phyloP scores from a whole-genome alignment of 768 basidiomycete genomes.

The Termitomyces sp. region DNA sequence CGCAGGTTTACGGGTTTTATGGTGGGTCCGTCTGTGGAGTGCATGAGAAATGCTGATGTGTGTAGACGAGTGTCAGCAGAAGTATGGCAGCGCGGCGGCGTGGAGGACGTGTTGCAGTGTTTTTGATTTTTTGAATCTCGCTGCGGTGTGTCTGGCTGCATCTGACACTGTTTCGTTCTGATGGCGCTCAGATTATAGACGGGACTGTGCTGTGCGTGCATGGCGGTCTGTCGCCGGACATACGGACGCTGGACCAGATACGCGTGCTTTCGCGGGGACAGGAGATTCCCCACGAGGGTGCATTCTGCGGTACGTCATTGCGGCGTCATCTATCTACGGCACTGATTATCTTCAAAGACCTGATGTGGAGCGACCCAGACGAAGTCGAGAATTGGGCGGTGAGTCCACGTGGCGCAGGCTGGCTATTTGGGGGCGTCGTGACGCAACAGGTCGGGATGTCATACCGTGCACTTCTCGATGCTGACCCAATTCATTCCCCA shows the following conservation, averaged over 20 bases:
- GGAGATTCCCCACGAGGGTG: slow-evolving; percentile 98
- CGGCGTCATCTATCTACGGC: not conserved
- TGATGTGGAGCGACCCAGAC: slow-evolving; percentile 99
- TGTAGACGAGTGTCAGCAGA: slow-evolving; percentile 94
- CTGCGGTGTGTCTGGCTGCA: slow-evolving; percentile 58
- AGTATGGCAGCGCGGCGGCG: slow-evolving; percentile 91
- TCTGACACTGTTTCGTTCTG: not conserved
- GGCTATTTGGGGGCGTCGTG: slow-evolving; percentile 86
- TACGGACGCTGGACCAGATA: slow-evolving; percentile 92
- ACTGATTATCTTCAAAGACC: slow-evolving; percentile 44
- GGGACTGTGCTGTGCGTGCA: slow-evolving; percentile 91
- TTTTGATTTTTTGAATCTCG: slow-evolving; percentile 93
- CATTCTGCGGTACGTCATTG: slow-evolving; percentile 73
- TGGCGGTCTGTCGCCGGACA: slow-evolving; percentile 93
- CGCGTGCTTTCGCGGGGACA: slow-evolving; percentile 91
- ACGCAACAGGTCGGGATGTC: slow-evolving; percentile 63
- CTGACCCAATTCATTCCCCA: slow-evolving; percentile 19
- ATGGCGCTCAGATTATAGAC: slow-evolving; percentile 76
- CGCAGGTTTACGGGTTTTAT: slow-evolving; percentile 98
- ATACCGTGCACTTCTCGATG: too few species aligned
- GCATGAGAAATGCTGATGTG: not conserved
- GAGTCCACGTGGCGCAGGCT: slow-evolving; percentile 93
- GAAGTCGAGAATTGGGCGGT: slow-evolving; percentile 96
- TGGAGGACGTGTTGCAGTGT: slow-evolving; percentile 98
- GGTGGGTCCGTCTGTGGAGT: slow-evolving; percentile 43